These are phyloP conservation scores for Schizosaccharomyces versatilis DNA, from an alignment of 1,139 yeast species.

Conservation along the genomic window DNA sequence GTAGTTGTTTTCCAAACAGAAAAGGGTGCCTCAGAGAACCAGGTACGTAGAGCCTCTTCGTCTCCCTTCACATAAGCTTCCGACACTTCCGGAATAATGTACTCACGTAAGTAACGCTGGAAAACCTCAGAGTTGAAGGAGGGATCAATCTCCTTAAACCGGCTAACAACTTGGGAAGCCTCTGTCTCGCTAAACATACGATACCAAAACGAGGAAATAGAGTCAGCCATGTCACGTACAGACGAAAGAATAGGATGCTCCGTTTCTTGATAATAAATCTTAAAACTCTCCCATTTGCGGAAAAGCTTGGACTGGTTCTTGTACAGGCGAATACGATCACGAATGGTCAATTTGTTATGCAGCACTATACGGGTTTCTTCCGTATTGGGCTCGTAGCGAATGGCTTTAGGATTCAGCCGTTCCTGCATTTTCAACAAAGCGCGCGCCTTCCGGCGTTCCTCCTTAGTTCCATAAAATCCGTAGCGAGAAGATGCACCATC, in stretches of 20 bases:
- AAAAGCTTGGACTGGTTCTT: slow-evolving; percentile 52
- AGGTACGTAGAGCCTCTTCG: slow-evolving; percentile 51
- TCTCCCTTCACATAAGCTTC: slow-evolving; percentile 94
- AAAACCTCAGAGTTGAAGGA: slow-evolving; percentile 60
- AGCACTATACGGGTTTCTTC: slow-evolving; percentile 66
- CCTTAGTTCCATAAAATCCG: slow-evolving; percentile 83
- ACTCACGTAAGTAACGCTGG: slow-evolving; percentile 67
- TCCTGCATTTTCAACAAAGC: slow-evolving; percentile 30
- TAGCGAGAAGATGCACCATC: slow-evolving; percentile 66
- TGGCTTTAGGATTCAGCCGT: slow-evolving; percentile 30
- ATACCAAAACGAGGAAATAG: slow-evolving; percentile 28
- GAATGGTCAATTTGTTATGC: slow-evolving; percentile 54
- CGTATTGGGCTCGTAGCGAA: slow-evolving; percentile 53
- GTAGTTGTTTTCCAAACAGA: slow-evolving; percentile 88
- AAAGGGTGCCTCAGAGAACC: slow-evolving; percentile 94
- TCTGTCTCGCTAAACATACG: slow-evolving; percentile 92
- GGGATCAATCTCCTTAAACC: slow-evolving; percentile 80
- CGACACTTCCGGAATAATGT: slow-evolving; percentile 79
- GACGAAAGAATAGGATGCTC: slow-evolving; percentile 78
- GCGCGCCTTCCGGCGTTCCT: slow-evolving; percentile 56
- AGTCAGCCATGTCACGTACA: slow-evolving; percentile 58
- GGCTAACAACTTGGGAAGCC: slow-evolving; percentile 69
- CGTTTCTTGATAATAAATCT: slow-evolving; percentile 59
- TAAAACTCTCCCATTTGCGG: slow-evolving; percentile 36
- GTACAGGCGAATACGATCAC: slow-evolving; percentile 41